Evolutionary conservation across 2,329 filamentous ascomycete genomes (phyloP).

Genomic region (Trichoderma simmonsii): DNA sequence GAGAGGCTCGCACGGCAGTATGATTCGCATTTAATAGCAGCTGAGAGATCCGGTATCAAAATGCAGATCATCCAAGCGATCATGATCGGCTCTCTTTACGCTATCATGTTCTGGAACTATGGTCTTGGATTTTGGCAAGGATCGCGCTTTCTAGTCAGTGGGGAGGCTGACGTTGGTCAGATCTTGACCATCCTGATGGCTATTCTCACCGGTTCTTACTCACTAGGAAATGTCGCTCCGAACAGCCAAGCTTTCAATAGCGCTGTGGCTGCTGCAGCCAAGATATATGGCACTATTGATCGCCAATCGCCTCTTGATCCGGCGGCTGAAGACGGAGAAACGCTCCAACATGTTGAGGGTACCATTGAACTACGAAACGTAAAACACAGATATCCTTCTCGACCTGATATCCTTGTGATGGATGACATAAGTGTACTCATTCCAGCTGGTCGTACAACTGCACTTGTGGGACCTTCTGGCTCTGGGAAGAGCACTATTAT

Average conservation of each 20-base stretch:
- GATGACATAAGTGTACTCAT: conserved; percentile 35
- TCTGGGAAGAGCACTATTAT: conserved; percentile 52
- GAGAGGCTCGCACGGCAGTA: conserved; percentile 34
- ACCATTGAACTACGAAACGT: conserved; percentile 44
- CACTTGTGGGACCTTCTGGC: conserved; percentile 52
- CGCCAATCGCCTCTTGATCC: conserved; percentile 34
- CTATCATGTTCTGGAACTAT: conserved; percentile 36
- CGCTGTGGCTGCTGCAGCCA: conserved; percentile 33
- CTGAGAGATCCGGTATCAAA: conserved; percentile 28
- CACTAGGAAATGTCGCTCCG: conserved; percentile 13
- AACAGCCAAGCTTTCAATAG: conserved; percentile 30
- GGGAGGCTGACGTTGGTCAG: conserved; percentile 32
- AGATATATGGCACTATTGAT: conserved; percentile 37
- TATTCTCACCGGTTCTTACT: conserved; percentile 5
- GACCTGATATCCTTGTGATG: conserved; percentile 37
- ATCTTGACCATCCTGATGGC: conserved; percentile 30
- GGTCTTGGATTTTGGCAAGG: conserved; percentile 42
- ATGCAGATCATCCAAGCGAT: conserved; percentile 34
- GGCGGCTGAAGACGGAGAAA: conserved; percentile 30
- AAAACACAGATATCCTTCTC: conserved; percentile 46
- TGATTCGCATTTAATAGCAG: conserved; percentile 13
- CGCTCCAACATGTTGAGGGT: conserved; percentile 26
- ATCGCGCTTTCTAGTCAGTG: conserved; percentile 31
- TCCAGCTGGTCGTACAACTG: conserved; percentile 44
- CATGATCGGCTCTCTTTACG: conserved; percentile 33